Conservation (phyloP, 2,329 filamentous ascomycete species). For the Alternaria hordeiaustralica region DNA sequence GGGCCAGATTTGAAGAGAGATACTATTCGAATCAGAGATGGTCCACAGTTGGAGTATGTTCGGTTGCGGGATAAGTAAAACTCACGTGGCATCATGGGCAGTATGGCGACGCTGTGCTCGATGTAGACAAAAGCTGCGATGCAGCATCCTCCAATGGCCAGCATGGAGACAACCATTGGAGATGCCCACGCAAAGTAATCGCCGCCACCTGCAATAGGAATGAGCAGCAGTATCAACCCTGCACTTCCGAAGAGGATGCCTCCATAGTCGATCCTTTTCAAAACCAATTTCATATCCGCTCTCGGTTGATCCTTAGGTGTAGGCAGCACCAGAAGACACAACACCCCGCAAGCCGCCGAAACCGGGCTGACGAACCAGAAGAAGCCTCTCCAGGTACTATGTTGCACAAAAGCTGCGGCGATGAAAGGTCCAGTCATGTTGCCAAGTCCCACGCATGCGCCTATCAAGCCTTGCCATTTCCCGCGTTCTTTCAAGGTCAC, state of each 20-base stretch:
- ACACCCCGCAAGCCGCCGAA: slow-evolving; percentile 12
- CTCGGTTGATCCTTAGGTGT: slow-evolving; percentile 57
- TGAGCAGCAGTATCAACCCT: slow-evolving; percentile 66
- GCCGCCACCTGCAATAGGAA: slow-evolving; percentile 68
- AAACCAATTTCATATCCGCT: slow-evolving; percentile 53
- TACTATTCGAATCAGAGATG: slow-evolving; percentile 39
- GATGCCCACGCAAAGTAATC: slow-evolving; percentile 64
- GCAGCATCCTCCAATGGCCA: slow-evolving; percentile 57
- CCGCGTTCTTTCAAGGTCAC: slow-evolving; percentile 46
- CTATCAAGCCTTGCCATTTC: slow-evolving; percentile 46
- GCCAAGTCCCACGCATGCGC: slow-evolving; percentile 31
- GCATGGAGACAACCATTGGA: slow-evolving; percentile 66
- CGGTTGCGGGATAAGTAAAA: not conserved
- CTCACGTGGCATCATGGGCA: slow-evolving; percentile 65
- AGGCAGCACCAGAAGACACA: slow-evolving; percentile 26
- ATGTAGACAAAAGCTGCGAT: slow-evolving; percentile 60
- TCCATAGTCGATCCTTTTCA: slow-evolving; percentile 63
- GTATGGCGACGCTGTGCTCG: slow-evolving; percentile 61
- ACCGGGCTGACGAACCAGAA: slow-evolving; percentile 32
- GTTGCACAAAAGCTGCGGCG: slow-evolving; percentile 29
- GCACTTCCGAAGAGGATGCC: slow-evolving; percentile 63
- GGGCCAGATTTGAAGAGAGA: slow-evolving; percentile 62
- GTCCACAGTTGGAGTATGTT: not conserved
- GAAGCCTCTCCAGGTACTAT: slow-evolving; percentile 27
- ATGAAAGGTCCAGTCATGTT: slow-evolving; percentile 35